Percentiles rank a stretch among this genome's conserved stretches.
Conservation (phyloP, 176 grass and related monocot species). For the Carex cristatella region DNA sequence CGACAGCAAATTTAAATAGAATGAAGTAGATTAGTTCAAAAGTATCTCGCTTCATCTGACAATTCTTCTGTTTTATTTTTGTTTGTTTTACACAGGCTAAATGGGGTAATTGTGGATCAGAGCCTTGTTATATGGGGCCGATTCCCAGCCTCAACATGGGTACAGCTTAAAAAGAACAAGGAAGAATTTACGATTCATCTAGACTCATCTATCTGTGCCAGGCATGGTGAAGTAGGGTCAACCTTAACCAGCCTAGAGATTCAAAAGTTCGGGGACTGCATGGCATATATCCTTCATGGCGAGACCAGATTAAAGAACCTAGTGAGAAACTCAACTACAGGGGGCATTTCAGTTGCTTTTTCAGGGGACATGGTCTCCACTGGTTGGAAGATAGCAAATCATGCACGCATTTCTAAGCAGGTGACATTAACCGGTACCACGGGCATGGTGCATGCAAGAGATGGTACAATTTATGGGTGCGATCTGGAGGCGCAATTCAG, state of each 20-base stretch:
- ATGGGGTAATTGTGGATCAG: conserved; percentile 61
- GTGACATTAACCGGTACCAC: conserved; percentile 46
- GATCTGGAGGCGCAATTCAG: conserved; percentile 55
- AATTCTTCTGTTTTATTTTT: neutral
- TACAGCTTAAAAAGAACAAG: conserved; percentile 88
- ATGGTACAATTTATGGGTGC: conserved; percentile 48
- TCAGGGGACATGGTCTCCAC: conserved; percentile 59
- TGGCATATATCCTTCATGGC: conserved; percentile 59
- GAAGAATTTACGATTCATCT: conserved; percentile 69
- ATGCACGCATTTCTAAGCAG: conserved; percentile 45
- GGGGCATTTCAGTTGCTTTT: conserved; percentile 66
- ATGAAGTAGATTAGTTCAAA: neutral
- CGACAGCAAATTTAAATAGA: neutral
- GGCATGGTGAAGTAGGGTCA: conserved; percentile 57
- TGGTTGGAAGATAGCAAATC: conserved; percentile 67
- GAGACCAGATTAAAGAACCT: conserved; percentile 69
- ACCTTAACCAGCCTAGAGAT: conserved; percentile 73
- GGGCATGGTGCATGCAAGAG: conserved; percentile 48
- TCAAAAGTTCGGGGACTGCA: conserved; percentile 49
- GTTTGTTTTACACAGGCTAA: conserved; percentile 15
- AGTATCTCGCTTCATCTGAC: neutral
- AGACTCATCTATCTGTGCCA: conserved; percentile 72
- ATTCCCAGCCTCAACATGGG: conserved; percentile 53
- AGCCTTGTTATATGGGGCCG: conserved; percentile 34
- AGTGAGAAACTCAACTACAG: conserved; percentile 56